A percentile compares a stretch with the other conserved stretches of the same genome.
Evolutionary conservation across 106 monocot species (phyloP).

Genomic region (Cymbidium sinense): DNA sequence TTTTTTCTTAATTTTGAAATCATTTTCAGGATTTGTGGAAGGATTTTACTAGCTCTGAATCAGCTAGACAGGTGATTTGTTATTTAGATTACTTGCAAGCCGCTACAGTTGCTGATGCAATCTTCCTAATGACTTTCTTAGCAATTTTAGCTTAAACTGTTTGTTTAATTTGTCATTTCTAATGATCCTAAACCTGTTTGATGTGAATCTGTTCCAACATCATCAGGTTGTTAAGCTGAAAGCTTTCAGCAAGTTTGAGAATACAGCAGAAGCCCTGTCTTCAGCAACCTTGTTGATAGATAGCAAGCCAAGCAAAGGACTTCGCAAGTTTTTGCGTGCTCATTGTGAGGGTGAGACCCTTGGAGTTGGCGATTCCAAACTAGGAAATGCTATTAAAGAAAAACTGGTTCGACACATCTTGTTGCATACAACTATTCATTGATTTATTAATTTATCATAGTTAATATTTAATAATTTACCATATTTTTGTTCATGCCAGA

Average conservation of each 20-base stretch:
- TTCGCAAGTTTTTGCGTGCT: conserved; percentile 75
- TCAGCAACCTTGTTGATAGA: conserved; percentile 77
- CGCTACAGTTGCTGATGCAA: not conserved
- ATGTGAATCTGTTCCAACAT: not conserved
- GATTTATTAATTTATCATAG: not conserved
- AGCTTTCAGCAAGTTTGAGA: conserved; percentile 92
- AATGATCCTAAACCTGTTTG: not conserved
- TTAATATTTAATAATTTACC: conserved; percentile 1
- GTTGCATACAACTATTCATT: not conserved
- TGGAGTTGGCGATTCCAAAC: conserved; percentile 93
- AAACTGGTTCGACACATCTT: conserved; percentile 49
- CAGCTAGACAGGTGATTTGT: conserved; percentile 53
- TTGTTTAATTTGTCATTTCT: not conserved
- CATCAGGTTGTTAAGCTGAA: conserved; percentile 77
- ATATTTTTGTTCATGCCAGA: conserved; percentile 28
- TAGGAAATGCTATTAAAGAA: conserved; percentile 92
- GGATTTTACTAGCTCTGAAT: conserved; percentile 58
- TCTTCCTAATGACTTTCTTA: not conserved
- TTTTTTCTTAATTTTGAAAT: not conserved
- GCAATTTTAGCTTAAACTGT: not conserved
- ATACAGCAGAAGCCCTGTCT: conserved; percentile 75
- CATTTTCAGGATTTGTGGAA: conserved; percentile 71
- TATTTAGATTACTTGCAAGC: not conserved
- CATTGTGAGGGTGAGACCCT: conserved; percentile 79
- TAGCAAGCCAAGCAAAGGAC: conserved; percentile 84